Conservation (phyloP, 352 stramenopile species). For the Detonula confervacea region DNA sequence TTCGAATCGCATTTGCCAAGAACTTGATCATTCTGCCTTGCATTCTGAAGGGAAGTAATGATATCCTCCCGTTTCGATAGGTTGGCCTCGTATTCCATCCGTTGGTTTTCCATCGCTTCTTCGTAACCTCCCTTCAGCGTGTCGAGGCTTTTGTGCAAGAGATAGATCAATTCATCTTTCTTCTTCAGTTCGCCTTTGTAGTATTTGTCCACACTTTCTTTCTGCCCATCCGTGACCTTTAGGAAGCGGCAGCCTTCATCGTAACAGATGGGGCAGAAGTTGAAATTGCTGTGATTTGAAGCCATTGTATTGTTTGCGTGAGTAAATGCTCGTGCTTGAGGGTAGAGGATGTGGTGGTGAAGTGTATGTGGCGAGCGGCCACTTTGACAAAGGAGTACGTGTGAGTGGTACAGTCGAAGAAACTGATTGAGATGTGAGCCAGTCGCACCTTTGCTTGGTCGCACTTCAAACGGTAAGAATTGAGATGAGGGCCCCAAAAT, state of each 20-base stretch:
- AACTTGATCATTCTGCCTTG: background rate
- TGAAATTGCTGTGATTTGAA: slow-evolving; percentile 12
- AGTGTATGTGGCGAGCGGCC: too few relatives aligned
- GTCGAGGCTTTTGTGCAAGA: slow-evolving; percentile 5
- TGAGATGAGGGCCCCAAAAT: too few relatives aligned
- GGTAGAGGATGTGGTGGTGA: too few relatives aligned
- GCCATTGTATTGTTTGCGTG: slow-evolving; percentile 12
- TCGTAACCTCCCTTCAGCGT: background rate
- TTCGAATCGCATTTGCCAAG: background rate
- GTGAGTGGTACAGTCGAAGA: too few relatives aligned
- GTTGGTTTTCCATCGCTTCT: background rate
- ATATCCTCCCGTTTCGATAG: slow-evolving; percentile 7
- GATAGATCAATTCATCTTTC: slow-evolving; percentile 21
- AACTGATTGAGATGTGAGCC: too few relatives aligned
- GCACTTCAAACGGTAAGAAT: too few relatives aligned
- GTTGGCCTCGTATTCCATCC: slow-evolving; percentile 11
- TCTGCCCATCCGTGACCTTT: slow-evolving; percentile 14
- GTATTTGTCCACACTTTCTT: slow-evolving; percentile 1
- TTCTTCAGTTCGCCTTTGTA: slow-evolving; percentile 20
- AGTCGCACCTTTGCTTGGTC: too few relatives aligned
- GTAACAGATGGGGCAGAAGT: slow-evolving; percentile 19
- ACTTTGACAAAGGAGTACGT: too few relatives aligned
- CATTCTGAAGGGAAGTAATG: slow-evolving; percentile 9
- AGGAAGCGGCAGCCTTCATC: slow-evolving; percentile 20
- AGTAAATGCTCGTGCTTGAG: background rate